Conservation (phyloP, 176 grass and related monocot species). For the Carex myosuroides region DNA sequence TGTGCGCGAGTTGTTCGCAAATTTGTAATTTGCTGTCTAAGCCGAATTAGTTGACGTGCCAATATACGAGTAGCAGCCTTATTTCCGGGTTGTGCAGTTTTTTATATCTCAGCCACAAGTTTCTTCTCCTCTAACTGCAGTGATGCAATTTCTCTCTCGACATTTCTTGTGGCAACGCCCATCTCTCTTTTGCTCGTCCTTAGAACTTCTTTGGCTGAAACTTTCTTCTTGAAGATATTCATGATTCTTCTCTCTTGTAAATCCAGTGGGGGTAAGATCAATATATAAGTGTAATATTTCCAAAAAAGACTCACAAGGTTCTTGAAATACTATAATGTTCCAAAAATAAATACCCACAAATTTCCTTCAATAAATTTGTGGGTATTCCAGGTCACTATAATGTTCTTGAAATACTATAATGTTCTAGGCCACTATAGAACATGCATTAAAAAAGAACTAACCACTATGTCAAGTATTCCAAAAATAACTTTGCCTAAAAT, state of each 20-base stretch:
- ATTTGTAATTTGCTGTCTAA: too few relatives aligned
- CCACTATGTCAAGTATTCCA: too few relatives aligned
- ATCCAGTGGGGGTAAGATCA: neutral
- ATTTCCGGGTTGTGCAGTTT: slow-evolving; percentile 54
- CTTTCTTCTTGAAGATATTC: slow-evolving; percentile 99
- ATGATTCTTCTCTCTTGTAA: slow-evolving; percentile 33
- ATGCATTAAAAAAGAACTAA: too few relatives aligned
- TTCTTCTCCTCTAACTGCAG: slow-evolving; percentile 97
- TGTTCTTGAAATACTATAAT: too few relatives aligned
- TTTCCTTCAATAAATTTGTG: too few relatives aligned
- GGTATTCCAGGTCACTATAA: too few relatives aligned
- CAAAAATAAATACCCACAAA: too few relatives aligned
- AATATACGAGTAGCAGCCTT: too few relatives aligned
- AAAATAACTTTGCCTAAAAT: too few relatives aligned
- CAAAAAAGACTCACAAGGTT: neutral
- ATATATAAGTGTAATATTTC: neutral
- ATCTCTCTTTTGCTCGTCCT: slow-evolving; percentile 95
- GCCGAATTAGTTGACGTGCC: too few relatives aligned
- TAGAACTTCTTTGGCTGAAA: slow-evolving; percentile 87
- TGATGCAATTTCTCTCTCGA: slow-evolving; percentile 90
- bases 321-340: too few relatives aligned
- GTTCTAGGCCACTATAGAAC: too few relatives aligned
- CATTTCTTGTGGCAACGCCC: slow-evolving; percentile 63
- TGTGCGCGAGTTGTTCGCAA: slow-evolving; percentile 18
- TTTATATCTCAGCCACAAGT: slow-evolving; percentile 94